These are phyloP conservation scores for Hanseniaspora meyeri DNA, from an alignment of 805 yeast species.

Conservation along the genomic window DNA sequence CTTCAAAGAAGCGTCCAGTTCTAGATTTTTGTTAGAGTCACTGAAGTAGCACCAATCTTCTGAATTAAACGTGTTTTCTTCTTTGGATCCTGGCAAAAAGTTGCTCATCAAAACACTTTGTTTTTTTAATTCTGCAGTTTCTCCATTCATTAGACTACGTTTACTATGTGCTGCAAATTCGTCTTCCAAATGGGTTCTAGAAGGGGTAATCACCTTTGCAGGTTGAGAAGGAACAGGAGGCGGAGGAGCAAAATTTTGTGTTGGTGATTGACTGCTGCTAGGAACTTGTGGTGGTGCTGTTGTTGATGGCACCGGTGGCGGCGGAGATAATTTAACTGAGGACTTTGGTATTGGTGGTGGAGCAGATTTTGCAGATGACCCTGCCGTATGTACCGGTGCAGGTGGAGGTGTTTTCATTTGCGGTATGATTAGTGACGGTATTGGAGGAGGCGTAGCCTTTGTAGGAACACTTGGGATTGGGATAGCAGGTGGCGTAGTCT, in stretches of 20 bases:
- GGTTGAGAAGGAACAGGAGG: slow-evolving; percentile 7
- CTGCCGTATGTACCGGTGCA: slow-evolving; percentile 12
- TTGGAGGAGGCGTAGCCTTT: slow-evolving; percentile 4
- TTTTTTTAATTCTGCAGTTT: too few species aligned
- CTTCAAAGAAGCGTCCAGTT: background rate
- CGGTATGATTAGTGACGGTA: slow-evolving; percentile 8
- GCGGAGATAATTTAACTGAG: slow-evolving; percentile 9
- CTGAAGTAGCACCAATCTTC: background rate
- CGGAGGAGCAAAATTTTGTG: slow-evolving; percentile 1
- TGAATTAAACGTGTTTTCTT: background rate
- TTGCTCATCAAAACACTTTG: background rate
- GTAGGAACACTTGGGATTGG: slow-evolving; percentile 15
- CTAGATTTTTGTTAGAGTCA: background rate
- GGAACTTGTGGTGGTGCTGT: slow-evolving; percentile 14
- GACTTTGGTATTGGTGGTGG: background rate
- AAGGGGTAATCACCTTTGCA: background rate
- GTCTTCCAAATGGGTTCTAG: background rate
- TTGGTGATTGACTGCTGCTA: background rate
- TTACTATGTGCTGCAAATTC: too few species aligned
- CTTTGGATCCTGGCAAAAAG: background rate
- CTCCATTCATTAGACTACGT: too few species aligned
- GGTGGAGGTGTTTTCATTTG: background rate
- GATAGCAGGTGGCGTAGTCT: slow-evolving; percentile 8
- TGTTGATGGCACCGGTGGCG: slow-evolving; percentile 10
- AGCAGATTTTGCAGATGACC: background rate